These are phyloP conservation scores for Teratosphaeriaceae sp. DNA, from an alignment of 2,329 filamentous ascomycete species.

Conservation along the genomic window DNA sequence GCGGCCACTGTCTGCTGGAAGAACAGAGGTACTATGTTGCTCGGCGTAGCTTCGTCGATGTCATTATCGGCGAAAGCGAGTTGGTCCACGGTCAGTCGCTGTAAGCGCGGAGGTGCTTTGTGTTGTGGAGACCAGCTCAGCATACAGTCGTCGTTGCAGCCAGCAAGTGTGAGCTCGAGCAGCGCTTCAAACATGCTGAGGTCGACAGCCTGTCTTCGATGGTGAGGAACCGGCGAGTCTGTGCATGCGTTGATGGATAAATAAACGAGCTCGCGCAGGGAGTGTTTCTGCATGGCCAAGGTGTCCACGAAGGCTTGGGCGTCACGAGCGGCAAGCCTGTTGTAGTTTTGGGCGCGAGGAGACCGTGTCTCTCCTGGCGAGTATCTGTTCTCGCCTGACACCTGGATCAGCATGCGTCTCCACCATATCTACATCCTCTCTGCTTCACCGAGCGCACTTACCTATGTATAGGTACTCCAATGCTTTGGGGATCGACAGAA, in stretches of 20 bases:
- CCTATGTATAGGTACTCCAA: conserved; percentile 7
- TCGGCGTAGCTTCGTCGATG: background rate
- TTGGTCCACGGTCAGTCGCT: background rate
- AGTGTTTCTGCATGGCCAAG: background rate
- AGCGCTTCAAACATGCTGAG: conserved; percentile 2
- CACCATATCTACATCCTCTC: background rate
- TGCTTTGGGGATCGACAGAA: conserved; percentile 3
- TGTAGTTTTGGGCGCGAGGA: conserved; percentile 6
- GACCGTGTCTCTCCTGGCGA: background rate
- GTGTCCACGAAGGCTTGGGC: background rate
- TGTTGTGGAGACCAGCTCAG: background rate
- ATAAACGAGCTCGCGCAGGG: background rate
- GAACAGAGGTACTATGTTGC: background rate
- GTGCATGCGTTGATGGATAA: background rate
- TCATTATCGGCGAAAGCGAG: background rate
- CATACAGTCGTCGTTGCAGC: background rate
- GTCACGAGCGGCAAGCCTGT: conserved; percentile 1
- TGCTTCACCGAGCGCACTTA: background rate
- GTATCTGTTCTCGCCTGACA: conserved; percentile 4
- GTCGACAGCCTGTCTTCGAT: background rate
- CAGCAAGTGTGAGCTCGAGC: background rate
- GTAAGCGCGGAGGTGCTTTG: background rate
- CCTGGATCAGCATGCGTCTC: background rate
- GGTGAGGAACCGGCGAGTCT: too few relatives aligned
- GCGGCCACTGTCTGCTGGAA: background rate